These are phyloP conservation scores for Botrytis aclada DNA, from an alignment of 2,329 filamentous ascomycete genomes.

Conservation along the genomic window DNA sequence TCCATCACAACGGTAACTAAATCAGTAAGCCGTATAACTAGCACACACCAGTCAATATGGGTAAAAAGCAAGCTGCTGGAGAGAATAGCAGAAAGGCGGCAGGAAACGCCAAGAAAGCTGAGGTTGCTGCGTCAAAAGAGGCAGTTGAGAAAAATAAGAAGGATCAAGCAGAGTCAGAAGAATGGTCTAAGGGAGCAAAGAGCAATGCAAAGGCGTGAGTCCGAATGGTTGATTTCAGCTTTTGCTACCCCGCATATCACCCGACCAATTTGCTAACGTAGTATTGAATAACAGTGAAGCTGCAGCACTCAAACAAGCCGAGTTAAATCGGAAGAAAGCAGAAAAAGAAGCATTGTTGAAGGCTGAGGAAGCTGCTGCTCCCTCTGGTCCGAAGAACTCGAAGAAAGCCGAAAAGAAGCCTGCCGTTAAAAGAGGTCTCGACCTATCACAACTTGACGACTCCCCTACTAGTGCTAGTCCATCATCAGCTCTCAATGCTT, in stretches of 20 bases:
- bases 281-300: constrained; percentile 60
- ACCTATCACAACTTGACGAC: constrained; percentile 71
- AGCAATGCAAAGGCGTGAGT: constrained; percentile 81
- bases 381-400: constrained; percentile 50
- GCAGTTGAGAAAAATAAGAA: constrained; percentile 66
- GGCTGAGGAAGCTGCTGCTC: constrained; percentile 70
- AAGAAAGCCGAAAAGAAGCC: constrained; percentile 68
- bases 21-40: constrained; percentile 12
- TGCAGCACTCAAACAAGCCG: constrained; percentile 78
- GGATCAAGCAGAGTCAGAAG: constrained; percentile 63
- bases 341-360: constrained; percentile 80
- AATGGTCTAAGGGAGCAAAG: constrained; percentile 88
- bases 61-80: constrained; percentile 63
- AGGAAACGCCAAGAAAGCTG: constrained; percentile 90
- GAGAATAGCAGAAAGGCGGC: constrained; percentile 87
- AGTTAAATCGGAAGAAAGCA: constrained; percentile 83
- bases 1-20: neutral
- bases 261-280: constrained; percentile 21
- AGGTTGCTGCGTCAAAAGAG: constrained; percentile 76
- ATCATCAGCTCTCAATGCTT: constrained; percentile 65
- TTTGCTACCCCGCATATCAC: constrained; percentile 17
- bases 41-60: constrained; percentile 51
- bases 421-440: constrained; percentile 57
- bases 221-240: constrained; percentile 11
- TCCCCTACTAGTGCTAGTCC: constrained; percentile 40